Percentiles rank a stretch among this genome's conserved stretches.
Conservation (phyloP, 2,329 filamentous ascomycete species). For the Alternaria sp. region DNA sequence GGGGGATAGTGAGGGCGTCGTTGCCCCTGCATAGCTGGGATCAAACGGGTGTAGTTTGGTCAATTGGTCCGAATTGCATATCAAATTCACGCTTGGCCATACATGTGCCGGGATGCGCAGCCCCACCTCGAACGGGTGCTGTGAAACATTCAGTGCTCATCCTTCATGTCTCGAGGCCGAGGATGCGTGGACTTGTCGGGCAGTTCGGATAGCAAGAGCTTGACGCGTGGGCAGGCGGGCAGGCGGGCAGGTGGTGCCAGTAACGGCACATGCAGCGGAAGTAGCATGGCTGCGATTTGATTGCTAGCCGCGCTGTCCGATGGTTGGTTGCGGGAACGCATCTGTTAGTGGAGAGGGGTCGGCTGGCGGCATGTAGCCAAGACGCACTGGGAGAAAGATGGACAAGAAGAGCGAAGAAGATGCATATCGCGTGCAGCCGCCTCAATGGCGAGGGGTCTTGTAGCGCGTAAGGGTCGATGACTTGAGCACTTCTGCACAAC, state of each 20-base stretch:
- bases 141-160: slow-evolving; percentile 42
- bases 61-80: slow-evolving; percentile 37
- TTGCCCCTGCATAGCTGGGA: slow-evolving; percentile 42
- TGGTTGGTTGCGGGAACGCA: slow-evolving; percentile 10
- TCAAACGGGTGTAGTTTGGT: slow-evolving; percentile 24
- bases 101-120: slow-evolving; percentile 22
- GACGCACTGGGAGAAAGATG: slow-evolving; percentile 26
- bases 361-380: slow-evolving; percentile 36
- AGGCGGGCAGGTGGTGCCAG: not conserved
- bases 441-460: slow-evolving; percentile 19
- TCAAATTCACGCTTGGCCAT: slow-evolving; percentile 36
- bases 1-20: slow-evolving; percentile 29
- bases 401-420: slow-evolving; percentile 16
- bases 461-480: slow-evolving; percentile 7
- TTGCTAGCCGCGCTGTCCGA: slow-evolving; percentile 26
- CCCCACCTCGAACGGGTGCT: slow-evolving; percentile 32
- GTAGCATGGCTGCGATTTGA: slow-evolving; percentile 5
- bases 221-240: not conserved
- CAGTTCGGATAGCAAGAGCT: slow-evolving; percentile 4
- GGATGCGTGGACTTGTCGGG: slow-evolving; percentile 7
- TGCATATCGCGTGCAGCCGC: slow-evolving; percentile 31
- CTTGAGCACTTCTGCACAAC: slow-evolving; percentile 3
- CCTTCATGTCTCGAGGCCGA: slow-evolving; percentile 33
- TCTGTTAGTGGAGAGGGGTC: slow-evolving; percentile 23
- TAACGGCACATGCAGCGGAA: slow-evolving; percentile 5